Conservation (phyloP, 2,329 filamentous ascomycete genomes). For the Fusarium xylarioides region DNA sequence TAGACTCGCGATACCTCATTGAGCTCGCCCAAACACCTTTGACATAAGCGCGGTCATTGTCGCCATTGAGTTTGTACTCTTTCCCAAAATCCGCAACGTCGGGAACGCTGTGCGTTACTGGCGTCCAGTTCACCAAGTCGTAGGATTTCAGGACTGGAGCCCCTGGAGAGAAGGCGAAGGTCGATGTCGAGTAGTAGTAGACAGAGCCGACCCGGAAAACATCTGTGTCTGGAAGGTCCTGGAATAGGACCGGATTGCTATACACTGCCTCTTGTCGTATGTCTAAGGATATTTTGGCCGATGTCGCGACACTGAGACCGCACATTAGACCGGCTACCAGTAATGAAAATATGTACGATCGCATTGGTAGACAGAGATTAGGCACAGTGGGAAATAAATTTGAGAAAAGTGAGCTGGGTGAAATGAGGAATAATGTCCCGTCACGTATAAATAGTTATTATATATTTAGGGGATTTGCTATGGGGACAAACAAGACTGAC, state of each 20-base stretch:
- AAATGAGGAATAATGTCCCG: not conserved
- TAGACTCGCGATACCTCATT: not conserved
- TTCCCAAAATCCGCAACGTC: not conserved
- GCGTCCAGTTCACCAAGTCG: not conserved
- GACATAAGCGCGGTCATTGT: not conserved
- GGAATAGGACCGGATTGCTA: not conserved
- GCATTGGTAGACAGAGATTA: not conserved
- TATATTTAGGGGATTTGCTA: rapidly evolving
- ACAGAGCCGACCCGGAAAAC: not conserved
- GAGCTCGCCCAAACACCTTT: not conserved
- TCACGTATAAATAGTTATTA: rapidly evolving
- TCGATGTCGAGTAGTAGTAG: not conserved
- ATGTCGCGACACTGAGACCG: not conserved
- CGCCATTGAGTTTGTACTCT: not conserved
- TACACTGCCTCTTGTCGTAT: not conserved
- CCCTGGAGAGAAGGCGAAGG: not conserved
- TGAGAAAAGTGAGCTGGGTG: not conserved
- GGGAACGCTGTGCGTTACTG: not conserved
- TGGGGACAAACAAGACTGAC: not conserved
- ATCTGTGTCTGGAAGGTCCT: not conserved
- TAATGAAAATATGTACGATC: too few species aligned
- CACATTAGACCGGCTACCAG: not conserved
- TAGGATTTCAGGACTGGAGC: not conserved
- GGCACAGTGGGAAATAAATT: not conserved
- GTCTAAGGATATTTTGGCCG: not conserved